These are phyloP conservation scores for Metschnikowia lunata DNA, from an alignment of 805 yeast species.

Conservation along the genomic window DNA sequence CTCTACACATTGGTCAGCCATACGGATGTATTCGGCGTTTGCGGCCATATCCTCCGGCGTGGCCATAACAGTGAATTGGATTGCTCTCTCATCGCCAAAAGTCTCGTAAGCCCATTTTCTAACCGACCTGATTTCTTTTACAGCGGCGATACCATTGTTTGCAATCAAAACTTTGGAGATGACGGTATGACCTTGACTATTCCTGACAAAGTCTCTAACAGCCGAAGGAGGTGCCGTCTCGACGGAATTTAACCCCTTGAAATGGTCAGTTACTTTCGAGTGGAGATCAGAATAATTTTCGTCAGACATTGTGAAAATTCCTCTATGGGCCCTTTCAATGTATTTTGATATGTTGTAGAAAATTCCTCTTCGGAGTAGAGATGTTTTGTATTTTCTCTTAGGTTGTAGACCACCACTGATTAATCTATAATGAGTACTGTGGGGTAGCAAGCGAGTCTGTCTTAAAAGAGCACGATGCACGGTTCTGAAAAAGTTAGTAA, in stretches of 20 bases:
- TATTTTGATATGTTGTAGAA: too few relatives aligned
- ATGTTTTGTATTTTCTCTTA: slow-evolving; percentile 1
- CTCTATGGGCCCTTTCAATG: slow-evolving; percentile 1
- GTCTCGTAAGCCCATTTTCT: slow-evolving; percentile 99
- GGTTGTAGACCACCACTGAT: slow-evolving; percentile 1
- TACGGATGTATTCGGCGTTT: slow-evolving; percentile 94
- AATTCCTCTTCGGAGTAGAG: not conserved
- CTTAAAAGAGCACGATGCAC: slow-evolving; percentile 8
- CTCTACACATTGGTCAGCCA: slow-evolving; percentile 98
- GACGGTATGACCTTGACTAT: slow-evolving; percentile 92
- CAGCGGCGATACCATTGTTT: slow-evolving; percentile 99
- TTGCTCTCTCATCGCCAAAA: slow-evolving; percentile 92
- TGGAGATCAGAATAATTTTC: slow-evolving; percentile 17
- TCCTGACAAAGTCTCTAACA: slow-evolving; percentile 78
- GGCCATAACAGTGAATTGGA: slow-evolving; percentile 96
- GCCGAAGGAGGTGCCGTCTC: slow-evolving; percentile 72
- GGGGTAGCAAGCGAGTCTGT: slow-evolving; percentile 6
- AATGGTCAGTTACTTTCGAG: slow-evolving; percentile 58
- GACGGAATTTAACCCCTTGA: slow-evolving; percentile 76
- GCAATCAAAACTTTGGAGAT: slow-evolving; percentile 87
- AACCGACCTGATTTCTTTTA: slow-evolving; percentile 93
- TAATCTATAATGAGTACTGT: slow-evolving; percentile 5
- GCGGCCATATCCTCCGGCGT: slow-evolving; percentile 98
- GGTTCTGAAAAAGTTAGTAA: slow-evolving; percentile 8
- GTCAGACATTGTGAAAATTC: slow-evolving; percentile 14